Percentiles rank a stretch among this genome's conserved stretches.
phyloP scores from a whole-genome alignment of 225 moss, liverwort and hornwort species.

The Physcomitrium patens region DNA sequence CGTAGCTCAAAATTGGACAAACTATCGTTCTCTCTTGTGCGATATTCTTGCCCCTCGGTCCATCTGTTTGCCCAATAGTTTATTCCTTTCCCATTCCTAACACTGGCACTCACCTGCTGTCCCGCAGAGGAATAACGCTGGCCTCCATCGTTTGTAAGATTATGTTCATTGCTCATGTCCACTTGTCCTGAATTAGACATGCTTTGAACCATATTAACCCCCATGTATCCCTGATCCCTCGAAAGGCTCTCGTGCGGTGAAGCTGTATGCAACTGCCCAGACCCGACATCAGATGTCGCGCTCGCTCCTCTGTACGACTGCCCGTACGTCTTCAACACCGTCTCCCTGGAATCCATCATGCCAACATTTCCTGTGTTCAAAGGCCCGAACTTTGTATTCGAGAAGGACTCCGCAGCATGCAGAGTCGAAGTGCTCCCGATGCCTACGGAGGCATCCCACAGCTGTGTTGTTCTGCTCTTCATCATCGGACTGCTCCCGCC shows the following conservation, averaged over 20 bases:
- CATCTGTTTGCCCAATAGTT: slow-evolving; percentile 45
- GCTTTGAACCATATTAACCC: slow-evolving; percentile 39
- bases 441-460: slow-evolving; percentile 73
- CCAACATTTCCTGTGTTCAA: slow-evolving; percentile 46
- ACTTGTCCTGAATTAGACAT: slow-evolving; percentile 41
- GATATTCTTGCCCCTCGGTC: slow-evolving; percentile 57
- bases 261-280: slow-evolving; percentile 41
- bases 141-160: slow-evolving; percentile 61
- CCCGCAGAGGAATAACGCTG: slow-evolving; percentile 49
- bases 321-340: slow-evolving; percentile 58
- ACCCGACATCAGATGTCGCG: slow-evolving; percentile 39
- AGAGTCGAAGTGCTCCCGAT: slow-evolving; percentile 52
- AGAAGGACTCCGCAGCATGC: slow-evolving; percentile 55
- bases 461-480: slow-evolving; percentile 77
- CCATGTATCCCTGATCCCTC: slow-evolving; percentile 52
- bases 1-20: slow-evolving; percentile 88
- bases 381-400: slow-evolving; percentile 49
- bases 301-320: slow-evolving; percentile 55
- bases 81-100: slow-evolving; percentile 42
- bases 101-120: slow-evolving; percentile 51
- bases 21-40: slow-evolving; percentile 66
- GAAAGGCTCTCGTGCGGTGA: slow-evolving; percentile 47
- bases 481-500: slow-evolving; percentile 51
- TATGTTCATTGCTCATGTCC: slow-evolving; percentile 55
- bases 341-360: slow-evolving; percentile 60